Evolutionary conservation across 2,329 filamentous ascomycete species (phyloP).

Genomic region (Colletotrichum orchidophilum): DNA sequence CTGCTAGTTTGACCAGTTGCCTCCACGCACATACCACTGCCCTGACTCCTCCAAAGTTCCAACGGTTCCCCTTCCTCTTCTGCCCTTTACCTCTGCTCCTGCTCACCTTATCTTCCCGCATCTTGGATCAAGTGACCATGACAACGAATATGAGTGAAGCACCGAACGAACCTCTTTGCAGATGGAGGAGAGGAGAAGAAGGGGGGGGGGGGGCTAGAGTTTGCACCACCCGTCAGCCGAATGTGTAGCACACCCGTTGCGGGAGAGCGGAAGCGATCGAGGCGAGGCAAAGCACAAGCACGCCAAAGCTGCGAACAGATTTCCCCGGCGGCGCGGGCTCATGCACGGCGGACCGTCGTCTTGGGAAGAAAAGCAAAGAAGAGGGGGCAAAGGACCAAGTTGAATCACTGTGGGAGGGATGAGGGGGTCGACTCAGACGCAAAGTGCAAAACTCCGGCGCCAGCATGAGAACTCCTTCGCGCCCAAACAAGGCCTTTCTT

Average conservation of each 20-base stretch:
- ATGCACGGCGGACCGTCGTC: not conserved
- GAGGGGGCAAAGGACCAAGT: not conserved
- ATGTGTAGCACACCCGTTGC: not conserved
- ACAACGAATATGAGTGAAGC: conserved; percentile 3
- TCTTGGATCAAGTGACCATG: conserved; percentile 17
- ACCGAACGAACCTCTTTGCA: not conserved
- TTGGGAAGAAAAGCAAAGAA: not conserved
- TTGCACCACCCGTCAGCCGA: not conserved
- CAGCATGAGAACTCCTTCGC: conserved; percentile 22
- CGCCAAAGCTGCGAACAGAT: conserved; percentile 12
- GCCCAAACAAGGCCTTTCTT: not conserved
- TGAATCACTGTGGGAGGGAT: not conserved
- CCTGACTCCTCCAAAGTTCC: not conserved
- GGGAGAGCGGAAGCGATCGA: conserved; percentile 17
- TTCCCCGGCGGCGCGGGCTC: not conserved
- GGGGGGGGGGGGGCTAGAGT: not conserved
- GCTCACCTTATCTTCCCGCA: conserved; percentile 26
- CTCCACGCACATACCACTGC: not conserved
- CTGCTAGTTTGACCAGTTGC: not conserved
- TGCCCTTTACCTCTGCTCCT: not conserved
- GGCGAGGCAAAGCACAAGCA: not conserved
- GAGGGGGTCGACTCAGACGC: not conserved
- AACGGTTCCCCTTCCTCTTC: not conserved
- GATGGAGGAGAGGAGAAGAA: no score
- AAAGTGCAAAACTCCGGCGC: conserved; percentile 24